Evolutionary conservation across 768 basidiomycete genomes (phyloP), one percentile per base, ranked within the genome.

Genomic region (Psilocybe azurescens): DNA sequence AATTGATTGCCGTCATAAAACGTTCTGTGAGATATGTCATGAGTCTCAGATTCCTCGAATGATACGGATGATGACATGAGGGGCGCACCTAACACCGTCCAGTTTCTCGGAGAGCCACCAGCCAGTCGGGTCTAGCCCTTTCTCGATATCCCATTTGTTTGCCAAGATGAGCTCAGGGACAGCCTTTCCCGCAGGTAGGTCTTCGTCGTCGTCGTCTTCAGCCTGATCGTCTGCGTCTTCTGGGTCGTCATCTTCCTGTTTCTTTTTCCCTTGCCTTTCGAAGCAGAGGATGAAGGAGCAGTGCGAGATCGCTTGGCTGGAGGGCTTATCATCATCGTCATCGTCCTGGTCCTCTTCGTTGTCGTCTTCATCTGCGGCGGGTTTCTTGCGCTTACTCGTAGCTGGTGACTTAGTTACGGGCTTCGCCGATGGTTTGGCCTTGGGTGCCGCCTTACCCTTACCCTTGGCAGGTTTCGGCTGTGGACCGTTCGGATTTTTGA

Each of bases 101-200:
- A 88, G 67, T 68, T 88, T 87, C 65, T 88, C 86, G 2, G 83
- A 85, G 32, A 86, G 80, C 83, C 83, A 86, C 84, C 84, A 88
- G 1, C 84, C 85, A 14, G 79, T 78, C 1, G 85, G 85, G 66
- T 88, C 86, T 18, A 75, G 74, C 0, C 84, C 84, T 24, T 66
- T 82, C 13, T 84, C 83, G 2, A 85, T 59, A 56, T 86, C 84
- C 85, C 84, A 86, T 56, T 85, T 85, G 62, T 79, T 81, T 0
- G 86, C 86, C 0, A 88, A 73, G 55, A 88, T 72, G 1, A 88
- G 71, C 8, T 78, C 78, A 9, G 83, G 83, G 3, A 78, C 72
- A 9, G 65, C 67, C 65, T 81, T 82, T n/a, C 61, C 66, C 36
- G 65, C 63, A 0, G 66, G 56, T 0, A 70, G 60, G 1, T 68